Evolutionary conservation across 768 basidiomycete genomes (phyloP), one percentile per base, ranked within the genome.

Genomic region (Pholiota microspora): DNA sequence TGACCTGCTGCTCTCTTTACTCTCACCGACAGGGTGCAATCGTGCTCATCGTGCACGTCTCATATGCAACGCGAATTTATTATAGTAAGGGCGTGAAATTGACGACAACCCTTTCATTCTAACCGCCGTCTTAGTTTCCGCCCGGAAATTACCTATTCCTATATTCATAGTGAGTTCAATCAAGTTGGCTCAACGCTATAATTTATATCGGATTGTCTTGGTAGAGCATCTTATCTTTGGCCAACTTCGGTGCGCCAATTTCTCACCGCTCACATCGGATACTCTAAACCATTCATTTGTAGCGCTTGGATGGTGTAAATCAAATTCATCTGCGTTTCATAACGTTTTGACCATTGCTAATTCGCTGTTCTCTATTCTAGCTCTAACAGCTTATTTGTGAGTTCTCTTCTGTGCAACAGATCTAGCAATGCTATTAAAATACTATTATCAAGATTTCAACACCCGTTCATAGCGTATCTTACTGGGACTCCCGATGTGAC

Each of bases 21-120:
- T 2, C 15, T 36, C 3, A 16, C 8, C 16, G 6, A 10, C 27
- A 59, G 58, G 54, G 47, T 21, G 16, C 45, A 18, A 53, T 53
- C 21, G 59, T 59, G 9, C 45, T 56, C 15, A 29, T 59, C 15
- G 55, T 59, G 2, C 59, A 59, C n/a, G 10, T 51, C 4, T 56
- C 49, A 13, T 59, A 59, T 18, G 55, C 59, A 23, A 53, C 40
- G 23, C 48, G 55, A 8, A 59, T 59, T 24, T 59, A 59, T 38
- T 52, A 59, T 28, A 55, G 59, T 59, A 32, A 29, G 2, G 25
- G 16, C 2, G 24, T 23, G 16, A 24, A 0, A n/a, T 6, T 25
- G 31, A 8, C 16, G 9, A n/a, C n/a, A 1, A 44, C 0, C 15
- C 6, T 10, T 13, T 13, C 32, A 18, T 24, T 12, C 23, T 34